These are phyloP conservation scores for Scheffersomyces insectosa DNA, from an alignment of 1,139 yeast genomes.

Conservation along the genomic window DNA sequence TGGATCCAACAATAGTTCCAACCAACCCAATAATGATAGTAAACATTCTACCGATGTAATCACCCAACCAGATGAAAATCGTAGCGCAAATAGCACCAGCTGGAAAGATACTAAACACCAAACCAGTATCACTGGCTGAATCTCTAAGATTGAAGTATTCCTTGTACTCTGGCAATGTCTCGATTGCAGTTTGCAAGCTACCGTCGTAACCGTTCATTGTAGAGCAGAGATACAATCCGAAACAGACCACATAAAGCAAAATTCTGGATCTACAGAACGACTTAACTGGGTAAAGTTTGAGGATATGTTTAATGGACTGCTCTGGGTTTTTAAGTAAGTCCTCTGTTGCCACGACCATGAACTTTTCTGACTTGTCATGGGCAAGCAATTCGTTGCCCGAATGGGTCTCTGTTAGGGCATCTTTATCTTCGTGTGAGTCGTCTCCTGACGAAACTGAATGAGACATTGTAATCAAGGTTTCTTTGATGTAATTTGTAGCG, in stretches of 20 bases:
- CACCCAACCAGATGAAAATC: constrained; percentile 12
- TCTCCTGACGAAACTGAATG: no score
- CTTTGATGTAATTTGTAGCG: no score
- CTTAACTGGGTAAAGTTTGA: background rate
- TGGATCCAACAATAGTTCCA: constrained; percentile 23
- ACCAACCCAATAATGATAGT: constrained; percentile 19
- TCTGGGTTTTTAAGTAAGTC: background rate
- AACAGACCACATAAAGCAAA: background rate
- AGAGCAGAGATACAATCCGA: background rate
- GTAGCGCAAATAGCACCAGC: constrained; percentile 18
- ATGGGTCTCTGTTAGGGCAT: no score
- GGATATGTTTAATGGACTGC: background rate
- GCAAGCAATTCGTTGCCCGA: no score
- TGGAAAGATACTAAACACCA: constrained; percentile 20
- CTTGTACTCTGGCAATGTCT: background rate
- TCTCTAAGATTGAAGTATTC: constrained; percentile 2
- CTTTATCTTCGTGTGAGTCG: no score
- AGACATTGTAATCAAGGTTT: no score
- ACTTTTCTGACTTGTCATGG: no score
- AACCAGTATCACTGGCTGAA: constrained; percentile 19
- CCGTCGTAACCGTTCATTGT: background rate
- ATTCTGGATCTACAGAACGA: background rate
- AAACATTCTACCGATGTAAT: constrained; percentile 14
- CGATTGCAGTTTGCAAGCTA: background rate
- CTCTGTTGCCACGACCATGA: background rate